Percentiles rank a stretch among this genome's conserved stretches.
These are phyloP conservation scores for Isoetes engelmannii DNA, from an alignment of 83 land plant species.

Conservation along the genomic window DNA sequence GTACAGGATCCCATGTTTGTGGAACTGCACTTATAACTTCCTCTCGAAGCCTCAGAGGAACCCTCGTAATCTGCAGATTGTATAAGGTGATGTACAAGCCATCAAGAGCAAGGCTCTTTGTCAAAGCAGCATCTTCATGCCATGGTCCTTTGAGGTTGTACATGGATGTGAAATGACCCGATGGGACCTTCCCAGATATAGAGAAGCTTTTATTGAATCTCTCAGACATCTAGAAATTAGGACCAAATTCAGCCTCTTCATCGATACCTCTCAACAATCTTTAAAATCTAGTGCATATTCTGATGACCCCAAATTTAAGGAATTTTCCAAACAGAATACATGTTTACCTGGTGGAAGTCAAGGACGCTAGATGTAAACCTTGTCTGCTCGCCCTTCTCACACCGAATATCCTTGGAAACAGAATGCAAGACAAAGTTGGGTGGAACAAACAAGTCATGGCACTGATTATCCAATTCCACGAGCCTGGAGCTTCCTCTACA, in stretches of 20 bases:
- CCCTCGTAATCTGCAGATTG: slow-evolving; percentile 32
- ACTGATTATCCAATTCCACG: slow-evolving; percentile 36
- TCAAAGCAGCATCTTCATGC: slow-evolving; percentile 53
- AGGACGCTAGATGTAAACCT: slow-evolving; percentile 56
- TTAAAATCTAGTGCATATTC: neutral
- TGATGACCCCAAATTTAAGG: no score
- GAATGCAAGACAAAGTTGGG: slow-evolving; percentile 31
- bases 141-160: slow-evolving; percentile 48
- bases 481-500: slow-evolving; percentile 33
- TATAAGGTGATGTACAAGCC: slow-evolving; percentile 44
- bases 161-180: slow-evolving; percentile 47
- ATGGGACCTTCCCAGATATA: slow-evolving; percentile 50
- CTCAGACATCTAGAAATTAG: slow-evolving; percentile 50
- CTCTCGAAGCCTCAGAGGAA: slow-evolving; percentile 30
- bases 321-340: no score
- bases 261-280: neutral
- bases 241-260: neutral
- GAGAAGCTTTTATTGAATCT: slow-evolving; percentile 42
- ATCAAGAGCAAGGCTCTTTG: slow-evolving; percentile 52
- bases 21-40: slow-evolving; percentile 48
- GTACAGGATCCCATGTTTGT: slow-evolving; percentile 27
- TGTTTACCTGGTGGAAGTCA: slow-evolving; percentile 61
- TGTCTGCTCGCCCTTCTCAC: slow-evolving; percentile 62
- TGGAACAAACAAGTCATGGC: slow-evolving; percentile 40
- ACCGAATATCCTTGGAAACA: slow-evolving; percentile 45